Percentiles rank a stretch among this genome's conserved stretches.
Conservation (phyloP, 305 asterid genomes). For the Fraxinus sp. region DNA sequence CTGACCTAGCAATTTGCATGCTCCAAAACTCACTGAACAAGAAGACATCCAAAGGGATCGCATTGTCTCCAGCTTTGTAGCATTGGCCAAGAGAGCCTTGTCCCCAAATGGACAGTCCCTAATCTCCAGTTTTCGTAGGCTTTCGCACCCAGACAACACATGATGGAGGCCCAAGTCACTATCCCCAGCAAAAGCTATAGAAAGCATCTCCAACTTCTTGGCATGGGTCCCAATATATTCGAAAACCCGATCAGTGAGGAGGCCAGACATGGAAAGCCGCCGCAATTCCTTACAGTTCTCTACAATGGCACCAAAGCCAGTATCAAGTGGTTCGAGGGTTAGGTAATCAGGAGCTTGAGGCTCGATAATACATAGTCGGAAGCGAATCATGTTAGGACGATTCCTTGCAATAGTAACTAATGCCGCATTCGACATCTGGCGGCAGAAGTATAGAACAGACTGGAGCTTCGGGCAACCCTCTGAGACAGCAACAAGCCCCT, state of each 20-base stretch:
- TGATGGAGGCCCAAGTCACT: slow-evolving; percentile 87
- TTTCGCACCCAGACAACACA: slow-evolving; percentile 85
- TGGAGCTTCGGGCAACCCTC: slow-evolving; percentile 93
- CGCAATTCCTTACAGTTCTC: slow-evolving; percentile 72
- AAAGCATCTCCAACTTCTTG: slow-evolving; percentile 92
- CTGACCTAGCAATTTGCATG: slow-evolving; percentile 80
- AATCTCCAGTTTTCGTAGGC: slow-evolving; percentile 90
- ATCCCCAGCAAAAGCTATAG: slow-evolving; percentile 95
- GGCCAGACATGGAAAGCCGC: slow-evolving; percentile 90
- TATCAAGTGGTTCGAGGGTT: slow-evolving; percentile 76
- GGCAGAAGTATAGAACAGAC: slow-evolving; percentile 91
- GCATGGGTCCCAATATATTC: slow-evolving; percentile 80
- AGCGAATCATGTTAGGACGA: slow-evolving; percentile 66
- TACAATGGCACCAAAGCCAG: slow-evolving; percentile 96
- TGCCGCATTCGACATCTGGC: slow-evolving; percentile 93
- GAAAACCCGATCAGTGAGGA: slow-evolving; percentile 77
- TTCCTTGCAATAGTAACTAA: slow-evolving; percentile 71
- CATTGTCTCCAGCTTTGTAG: slow-evolving; percentile 98
- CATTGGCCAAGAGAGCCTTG: slow-evolving; percentile 88
- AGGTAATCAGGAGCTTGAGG: slow-evolving; percentile 84
- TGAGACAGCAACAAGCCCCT: slow-evolving; percentile 85
- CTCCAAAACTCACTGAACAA: slow-evolving; percentile 88
- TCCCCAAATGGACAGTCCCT: slow-evolving; percentile 97
- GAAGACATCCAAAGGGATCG: slow-evolving; percentile 99
- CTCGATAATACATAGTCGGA: slow-evolving; percentile 81